Percentiles rank a stretch among this genome's conserved stretches.
phyloP scores from a whole-genome alignment of 768 basidiomycete genomes.

The Chalciporus sphaerocephalus region DNA sequence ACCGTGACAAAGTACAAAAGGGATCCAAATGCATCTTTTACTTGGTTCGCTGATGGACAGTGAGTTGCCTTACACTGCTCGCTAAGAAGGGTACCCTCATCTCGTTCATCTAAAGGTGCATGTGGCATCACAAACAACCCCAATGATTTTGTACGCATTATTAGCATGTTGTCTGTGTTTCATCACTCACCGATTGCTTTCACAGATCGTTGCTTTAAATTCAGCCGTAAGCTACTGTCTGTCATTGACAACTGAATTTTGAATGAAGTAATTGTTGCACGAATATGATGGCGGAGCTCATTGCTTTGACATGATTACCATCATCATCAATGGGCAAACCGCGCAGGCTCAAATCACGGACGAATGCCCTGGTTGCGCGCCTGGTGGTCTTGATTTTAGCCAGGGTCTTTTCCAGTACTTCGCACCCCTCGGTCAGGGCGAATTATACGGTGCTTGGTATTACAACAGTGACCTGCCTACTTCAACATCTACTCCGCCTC shows the following conservation, averaged over 20 bases:
- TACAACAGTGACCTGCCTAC: constrained; percentile 26
- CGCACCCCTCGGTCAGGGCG: constrained; percentile 31
- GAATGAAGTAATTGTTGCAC: constrained; percentile 20
- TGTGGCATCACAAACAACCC: constrained; percentile 30
- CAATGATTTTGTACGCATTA: constrained; percentile 24
- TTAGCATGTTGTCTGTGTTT: not conserved
- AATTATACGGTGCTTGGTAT: constrained; percentile 40
- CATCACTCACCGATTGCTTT: not conserved
- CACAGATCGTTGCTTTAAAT: constrained; percentile 44
- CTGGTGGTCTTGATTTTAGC: constrained; percentile 45
- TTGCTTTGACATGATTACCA: constrained; percentile 44
- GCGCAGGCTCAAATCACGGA: constrained; percentile 43
- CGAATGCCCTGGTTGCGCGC: constrained; percentile 38
- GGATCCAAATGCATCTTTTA: constrained; percentile 17
- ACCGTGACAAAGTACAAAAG: constrained; percentile 15
- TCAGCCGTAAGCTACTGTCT: constrained; percentile 29
- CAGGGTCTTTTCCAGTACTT: constrained; percentile 43
- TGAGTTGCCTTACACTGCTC: constrained; percentile 8
- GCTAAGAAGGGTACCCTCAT: not conserved
- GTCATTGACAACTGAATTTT: not conserved
- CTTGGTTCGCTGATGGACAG: constrained; percentile 27
- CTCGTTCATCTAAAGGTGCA: constrained; percentile 35
- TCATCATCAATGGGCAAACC: constrained; percentile 36
- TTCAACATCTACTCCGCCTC: constrained; percentile 17
- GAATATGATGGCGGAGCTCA: constrained; percentile 38